A percentile compares a stretch with the other conserved stretches of the same genome.
phyloP scores from a whole-genome alignment of 2,329 filamentous ascomycete genomes.

The Talaromyces sp. region DNA sequence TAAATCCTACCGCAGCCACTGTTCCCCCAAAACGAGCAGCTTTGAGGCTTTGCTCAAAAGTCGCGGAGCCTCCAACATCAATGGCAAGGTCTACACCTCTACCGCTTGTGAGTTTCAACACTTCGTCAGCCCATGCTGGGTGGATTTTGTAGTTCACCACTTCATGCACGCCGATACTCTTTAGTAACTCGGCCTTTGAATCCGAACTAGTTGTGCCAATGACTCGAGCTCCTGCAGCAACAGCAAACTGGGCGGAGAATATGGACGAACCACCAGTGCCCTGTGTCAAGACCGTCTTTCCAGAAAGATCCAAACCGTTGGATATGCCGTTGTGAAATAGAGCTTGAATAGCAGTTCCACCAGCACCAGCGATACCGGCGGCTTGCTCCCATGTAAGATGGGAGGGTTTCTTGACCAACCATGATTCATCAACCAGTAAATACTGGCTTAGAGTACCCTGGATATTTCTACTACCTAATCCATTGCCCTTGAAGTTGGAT shows the following conservation, averaged over 20 bases:
- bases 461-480: constrained; percentile 43
- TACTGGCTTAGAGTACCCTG: constrained; percentile 51
- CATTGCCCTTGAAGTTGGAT: constrained; percentile 1
- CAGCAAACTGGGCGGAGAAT: constrained; percentile 42
- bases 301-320: constrained; percentile 48
- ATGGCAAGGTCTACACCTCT: constrained; percentile 43
- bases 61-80: constrained; percentile 43
- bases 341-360: constrained; percentile 53
- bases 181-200: constrained; percentile 52
- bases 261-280: constrained; percentile 56
- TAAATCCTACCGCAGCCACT: constrained; percentile 53
- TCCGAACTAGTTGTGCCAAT: constrained; percentile 58
- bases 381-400: constrained; percentile 50
- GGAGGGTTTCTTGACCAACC: constrained; percentile 48
- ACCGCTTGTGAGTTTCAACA: constrained; percentile 39
- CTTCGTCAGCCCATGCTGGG: constrained; percentile 42
- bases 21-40: constrained; percentile 40
- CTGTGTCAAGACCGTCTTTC: constrained; percentile 50
- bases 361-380: constrained; percentile 49
- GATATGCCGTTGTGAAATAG: constrained; percentile 37
- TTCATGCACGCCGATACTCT: constrained; percentile 47
- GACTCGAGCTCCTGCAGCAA: constrained; percentile 55
- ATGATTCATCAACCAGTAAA: constrained; percentile 49
- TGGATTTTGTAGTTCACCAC: constrained; percentile 47
- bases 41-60: constrained; percentile 43